Percentiles rank a stretch among this genome's conserved stretches.
These are phyloP conservation scores for Hirsutella thompsonii DNA, from an alignment of 2,329 filamentous ascomycete genomes.

Conservation along the genomic window DNA sequence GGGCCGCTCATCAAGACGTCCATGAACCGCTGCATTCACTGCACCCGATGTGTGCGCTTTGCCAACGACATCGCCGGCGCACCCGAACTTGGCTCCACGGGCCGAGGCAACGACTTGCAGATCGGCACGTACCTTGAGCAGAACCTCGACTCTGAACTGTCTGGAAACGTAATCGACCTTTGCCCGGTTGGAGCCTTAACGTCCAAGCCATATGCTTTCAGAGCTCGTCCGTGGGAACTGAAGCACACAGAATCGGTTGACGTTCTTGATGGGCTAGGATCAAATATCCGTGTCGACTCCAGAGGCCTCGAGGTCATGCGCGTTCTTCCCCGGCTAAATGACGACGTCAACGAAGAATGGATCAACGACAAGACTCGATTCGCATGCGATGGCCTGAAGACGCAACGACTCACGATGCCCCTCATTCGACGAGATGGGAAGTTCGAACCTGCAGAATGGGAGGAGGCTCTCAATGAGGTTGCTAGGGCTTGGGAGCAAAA, in stretches of 20 bases:
- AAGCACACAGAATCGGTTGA: constrained; percentile 95
- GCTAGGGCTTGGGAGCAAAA: constrained; percentile 66
- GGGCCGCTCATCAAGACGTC: constrained; percentile 97
- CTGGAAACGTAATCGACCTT: constrained; percentile 93
- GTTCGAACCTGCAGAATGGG: constrained; percentile 89
- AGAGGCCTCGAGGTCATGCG: constrained; percentile 95
- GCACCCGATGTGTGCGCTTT: constrained; percentile 94
- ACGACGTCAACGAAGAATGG: constrained; percentile 99
- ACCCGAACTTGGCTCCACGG: constrained; percentile 85
- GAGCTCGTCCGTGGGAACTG: constrained; percentile 90
- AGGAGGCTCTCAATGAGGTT: constrained; percentile 86
- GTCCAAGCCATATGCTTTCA: constrained; percentile 96
- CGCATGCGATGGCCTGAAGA: constrained; percentile 92
- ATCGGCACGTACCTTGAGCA: constrained; percentile 96
- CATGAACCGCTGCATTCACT: constrained; percentile 99
- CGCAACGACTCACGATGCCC: constrained; percentile 86
- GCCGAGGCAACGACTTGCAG: constrained; percentile 93
- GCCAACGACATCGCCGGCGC: constrained; percentile 95
- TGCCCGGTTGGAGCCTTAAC: constrained; percentile 95
- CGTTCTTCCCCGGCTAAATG: constrained; percentile 81
- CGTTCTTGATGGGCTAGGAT: constrained; percentile 83
- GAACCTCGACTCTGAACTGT: constrained; percentile 87
- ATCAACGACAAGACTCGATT: constrained; percentile 98
- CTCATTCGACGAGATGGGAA: constrained; percentile 79
- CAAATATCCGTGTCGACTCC: constrained; percentile 87